Conservation (phyloP, 129 eudicot genomes). For the Apium graveolens region DNA sequence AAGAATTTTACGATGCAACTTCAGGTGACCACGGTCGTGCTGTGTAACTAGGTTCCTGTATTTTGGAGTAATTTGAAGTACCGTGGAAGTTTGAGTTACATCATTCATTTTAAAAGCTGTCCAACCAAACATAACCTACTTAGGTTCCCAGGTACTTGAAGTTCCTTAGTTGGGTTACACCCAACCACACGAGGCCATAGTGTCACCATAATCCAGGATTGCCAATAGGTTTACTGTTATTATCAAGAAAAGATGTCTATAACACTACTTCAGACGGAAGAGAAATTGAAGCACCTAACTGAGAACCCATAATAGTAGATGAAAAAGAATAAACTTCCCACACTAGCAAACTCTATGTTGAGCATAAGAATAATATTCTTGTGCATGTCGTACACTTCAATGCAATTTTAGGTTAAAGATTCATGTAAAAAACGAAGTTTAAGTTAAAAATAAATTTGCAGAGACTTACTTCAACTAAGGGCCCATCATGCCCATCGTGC, state of each 20-base stretch:
- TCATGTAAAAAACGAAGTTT: neutral
- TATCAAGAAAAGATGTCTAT: neutral
- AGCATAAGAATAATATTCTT: neutral
- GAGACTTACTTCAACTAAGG: slow-evolving; percentile 67
- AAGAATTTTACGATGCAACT: too few relatives aligned
- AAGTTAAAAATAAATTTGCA: neutral
- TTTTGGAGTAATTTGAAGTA: too few relatives aligned
- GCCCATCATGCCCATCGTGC: slow-evolving; percentile 50
- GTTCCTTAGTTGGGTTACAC: too few relatives aligned
- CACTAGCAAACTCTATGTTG: neutral
- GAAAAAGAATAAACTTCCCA: neutral
- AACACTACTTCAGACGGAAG: neutral
- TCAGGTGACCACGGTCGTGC: too few relatives aligned
- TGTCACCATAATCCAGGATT: neutral
- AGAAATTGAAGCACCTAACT: neutral
- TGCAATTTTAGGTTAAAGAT: neutral
- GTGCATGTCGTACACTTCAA: neutral
- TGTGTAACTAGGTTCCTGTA: too few relatives aligned
- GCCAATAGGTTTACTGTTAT: neutral
- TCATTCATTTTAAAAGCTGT: too few relatives aligned
- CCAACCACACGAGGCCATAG: too few relatives aligned
- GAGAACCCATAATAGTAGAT: neutral
- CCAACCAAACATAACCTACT: too few relatives aligned
- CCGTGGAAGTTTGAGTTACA: too few relatives aligned
- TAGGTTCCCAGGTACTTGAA: too few relatives aligned